A percentile compares a stretch with the other conserved stretches of the same genome.
Conservation (phyloP, 768 basidiomycete genomes). For the Pleurotus citrinopileatus region DNA sequence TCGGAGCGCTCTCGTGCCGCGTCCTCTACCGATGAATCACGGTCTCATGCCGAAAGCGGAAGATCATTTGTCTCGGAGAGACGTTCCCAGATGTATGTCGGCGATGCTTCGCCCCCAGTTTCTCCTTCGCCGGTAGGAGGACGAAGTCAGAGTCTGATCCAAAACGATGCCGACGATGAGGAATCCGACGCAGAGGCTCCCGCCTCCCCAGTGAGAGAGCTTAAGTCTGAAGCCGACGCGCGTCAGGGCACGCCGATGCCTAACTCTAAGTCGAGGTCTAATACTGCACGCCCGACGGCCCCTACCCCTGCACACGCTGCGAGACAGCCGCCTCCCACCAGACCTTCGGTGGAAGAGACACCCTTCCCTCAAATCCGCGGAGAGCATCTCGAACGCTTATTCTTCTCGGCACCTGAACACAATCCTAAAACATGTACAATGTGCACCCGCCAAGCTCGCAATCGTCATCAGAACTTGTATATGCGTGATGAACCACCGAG, state of each 20-base stretch:
- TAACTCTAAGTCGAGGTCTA: not conserved
- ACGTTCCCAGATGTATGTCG: not conserved
- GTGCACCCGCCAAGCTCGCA: slow-evolving; percentile 43
- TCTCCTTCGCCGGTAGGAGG: slow-evolving; percentile 12
- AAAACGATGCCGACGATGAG: slow-evolving; percentile 19
- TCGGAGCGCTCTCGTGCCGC: slow-evolving; percentile 34
- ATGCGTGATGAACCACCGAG: not conserved
- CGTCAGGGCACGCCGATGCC: slow-evolving; percentile 8
- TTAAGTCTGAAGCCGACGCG: not conserved
- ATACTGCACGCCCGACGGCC: slow-evolving; percentile 27
- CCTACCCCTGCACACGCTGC: slow-evolving; percentile 33
- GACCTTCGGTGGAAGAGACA: slow-evolving; percentile 27
- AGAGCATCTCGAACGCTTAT: slow-evolving; percentile 71
- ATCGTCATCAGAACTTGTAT: slow-evolving; percentile 24
- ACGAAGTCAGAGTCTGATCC: slow-evolving; percentile 9
- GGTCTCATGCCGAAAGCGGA: slow-evolving; percentile 10
- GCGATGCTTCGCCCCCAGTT: not conserved
- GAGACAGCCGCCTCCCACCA: slow-evolving; percentile 13
- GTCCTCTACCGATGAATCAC: slow-evolving; percentile 13
- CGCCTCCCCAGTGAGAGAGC: slow-evolving; percentile 9
- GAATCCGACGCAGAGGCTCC: slow-evolving; percentile 11
- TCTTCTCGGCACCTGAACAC: slow-evolving; percentile 79
- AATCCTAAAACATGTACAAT: slow-evolving; percentile 66
- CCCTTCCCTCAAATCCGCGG: slow-evolving; percentile 87
- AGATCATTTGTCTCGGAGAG: slow-evolving; percentile 5